Evolutionary conservation across 2,329 filamentous ascomycete species (phyloP).

Genomic region (Cryphonectria nitschkei): DNA sequence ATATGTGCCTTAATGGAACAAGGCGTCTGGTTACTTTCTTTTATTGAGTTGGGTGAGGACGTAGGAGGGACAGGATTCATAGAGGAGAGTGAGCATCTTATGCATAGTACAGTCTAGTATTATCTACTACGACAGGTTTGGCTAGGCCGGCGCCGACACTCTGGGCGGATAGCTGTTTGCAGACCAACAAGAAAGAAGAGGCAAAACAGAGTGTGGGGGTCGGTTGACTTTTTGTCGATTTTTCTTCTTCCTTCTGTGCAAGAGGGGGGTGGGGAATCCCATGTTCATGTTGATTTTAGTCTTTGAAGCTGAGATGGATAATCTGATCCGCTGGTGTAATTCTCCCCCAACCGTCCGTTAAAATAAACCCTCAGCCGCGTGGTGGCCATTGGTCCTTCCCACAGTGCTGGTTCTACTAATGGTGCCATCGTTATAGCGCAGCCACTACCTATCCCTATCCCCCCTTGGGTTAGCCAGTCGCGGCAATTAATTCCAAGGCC

Average conservation of each 20-base stretch:
- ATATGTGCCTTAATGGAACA: too few species aligned
- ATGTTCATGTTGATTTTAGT: too few species aligned
- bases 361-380: background rate
- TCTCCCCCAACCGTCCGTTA: background rate
- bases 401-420: background rate
- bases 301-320: too few species aligned
- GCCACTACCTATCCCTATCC: slow-evolving; percentile 2
- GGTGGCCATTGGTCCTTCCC: background rate
- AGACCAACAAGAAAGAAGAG: background rate
- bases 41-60: too few species aligned
- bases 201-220: background rate
- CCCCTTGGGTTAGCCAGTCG: background rate
- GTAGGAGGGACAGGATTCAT: background rate
- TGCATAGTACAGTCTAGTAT: background rate
- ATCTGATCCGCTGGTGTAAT: too few species aligned
- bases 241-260: too few species aligned
- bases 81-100: background rate
- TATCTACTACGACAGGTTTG: background rate
- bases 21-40: too few species aligned
- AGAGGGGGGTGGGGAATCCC: too few species aligned
- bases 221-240: background rate
- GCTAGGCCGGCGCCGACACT: background rate
- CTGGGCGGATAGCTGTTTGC: background rate
- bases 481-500: slow-evolving; percentile 1
- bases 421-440: background rate